These are phyloP conservation scores for Leccinellum luteum DNA, from an alignment of 768 basidiomycete genomes.

Conservation along the genomic window DNA sequence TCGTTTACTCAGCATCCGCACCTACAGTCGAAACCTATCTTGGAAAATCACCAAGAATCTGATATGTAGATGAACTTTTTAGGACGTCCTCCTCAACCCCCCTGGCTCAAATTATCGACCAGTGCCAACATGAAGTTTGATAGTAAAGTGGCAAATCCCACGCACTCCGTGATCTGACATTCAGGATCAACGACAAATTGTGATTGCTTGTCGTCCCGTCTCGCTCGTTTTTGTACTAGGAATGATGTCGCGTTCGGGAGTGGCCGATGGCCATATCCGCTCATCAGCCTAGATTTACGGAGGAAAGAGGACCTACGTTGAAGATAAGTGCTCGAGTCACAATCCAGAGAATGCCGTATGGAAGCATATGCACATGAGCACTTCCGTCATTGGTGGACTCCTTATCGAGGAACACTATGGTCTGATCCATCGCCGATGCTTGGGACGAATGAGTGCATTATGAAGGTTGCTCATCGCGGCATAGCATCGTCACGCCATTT, in stretches of 20 bases:
- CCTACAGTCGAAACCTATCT: constrained; percentile 7
- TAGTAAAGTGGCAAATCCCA: constrained; percentile 5
- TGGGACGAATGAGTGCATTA: neutral
- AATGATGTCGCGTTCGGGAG: neutral
- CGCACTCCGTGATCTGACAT: neutral
- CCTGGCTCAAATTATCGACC: neutral
- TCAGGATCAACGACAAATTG: neutral
- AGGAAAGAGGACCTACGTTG: neutral
- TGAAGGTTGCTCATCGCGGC: neutral
- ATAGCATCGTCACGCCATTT: neutral
- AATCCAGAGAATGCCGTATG: constrained; percentile 12
- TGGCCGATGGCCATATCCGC: constrained; percentile 23
- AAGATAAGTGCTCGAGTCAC: constrained; percentile 11
- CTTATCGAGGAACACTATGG: constrained; percentile 5
- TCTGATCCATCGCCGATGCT: constrained; percentile 2
- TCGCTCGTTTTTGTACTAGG: neutral
- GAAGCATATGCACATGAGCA: constrained; percentile 10
- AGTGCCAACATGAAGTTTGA: constrained; percentile 1
- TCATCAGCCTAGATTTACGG: neutral
- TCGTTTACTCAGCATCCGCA: neutral
- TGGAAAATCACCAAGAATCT: constrained; percentile 3
- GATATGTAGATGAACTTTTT: neutral
- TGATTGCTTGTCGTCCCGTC: neutral
- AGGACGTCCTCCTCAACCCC: neutral
- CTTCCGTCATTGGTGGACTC: constrained; percentile 26